Base-by-base conservation (phyloP, 2,329 filamentous ascomycete genomes). In the Celoporthe dispersa region DNA sequence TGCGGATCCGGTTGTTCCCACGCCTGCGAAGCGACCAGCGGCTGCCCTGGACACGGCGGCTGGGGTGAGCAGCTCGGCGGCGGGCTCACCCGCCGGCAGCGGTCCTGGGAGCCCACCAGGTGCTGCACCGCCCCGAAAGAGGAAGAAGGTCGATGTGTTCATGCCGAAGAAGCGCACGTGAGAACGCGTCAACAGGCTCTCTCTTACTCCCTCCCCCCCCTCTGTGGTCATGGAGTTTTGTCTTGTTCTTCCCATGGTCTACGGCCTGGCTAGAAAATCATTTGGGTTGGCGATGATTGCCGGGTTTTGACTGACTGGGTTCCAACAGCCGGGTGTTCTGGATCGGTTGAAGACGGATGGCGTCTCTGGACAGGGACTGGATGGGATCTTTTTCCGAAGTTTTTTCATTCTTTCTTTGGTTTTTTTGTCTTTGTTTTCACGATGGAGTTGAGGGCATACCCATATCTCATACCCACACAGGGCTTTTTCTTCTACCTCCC, bases 91-190 rank as follows among this genome's bases (percentile, higher is more conserved):
- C 67, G 39, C 70, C 68, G n/a, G 69, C 67, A 41, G 66, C 63
- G 6, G 59, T 8, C 62, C 62, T 63, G 66, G 66, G 68, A 44
- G 72, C 63, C 19, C 74, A 16, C 63, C 72, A 35, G 57, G 69
- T 61, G 51, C 68, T 61, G 53, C 68, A 67, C 68, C 61, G n/a
- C 68, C 22, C 16, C 65, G 79, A 57, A 86, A 86, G 74, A 81
- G 84, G 67, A 85, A 85, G 74, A 75, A 79, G 0, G 81, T 83
- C 5, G 82, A 83, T 71, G 78, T 86, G n/a, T 87, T 87, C 72
- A 85, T 86, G 60, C 82, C 80, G 7, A 84, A 84, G 76, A 86
- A 82, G 75, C 75, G 62, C 59, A 71, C 71, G 31, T 70, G 64
- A 69, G 61, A 61, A 44, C 28, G 28, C 25, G 25, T 33, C 53